A percentile compares a stretch with the other conserved stretches of the same genome.
Conservation (phyloP, 345 rosid species). For the Acer campestre region DNA sequence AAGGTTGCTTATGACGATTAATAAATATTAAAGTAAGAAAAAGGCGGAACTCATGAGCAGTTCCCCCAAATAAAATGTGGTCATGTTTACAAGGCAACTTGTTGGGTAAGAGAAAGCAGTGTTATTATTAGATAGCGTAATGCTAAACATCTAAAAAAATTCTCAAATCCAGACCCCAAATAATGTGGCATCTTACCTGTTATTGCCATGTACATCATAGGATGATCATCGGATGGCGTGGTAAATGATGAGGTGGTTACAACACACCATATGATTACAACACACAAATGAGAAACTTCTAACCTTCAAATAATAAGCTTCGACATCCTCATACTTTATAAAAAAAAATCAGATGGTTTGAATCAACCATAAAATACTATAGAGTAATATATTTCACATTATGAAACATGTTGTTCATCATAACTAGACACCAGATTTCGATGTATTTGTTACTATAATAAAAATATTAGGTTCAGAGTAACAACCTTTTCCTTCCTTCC, state of each 20-base stretch:
- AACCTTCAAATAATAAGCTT: too few relatives aligned
- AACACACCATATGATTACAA: too few relatives aligned
- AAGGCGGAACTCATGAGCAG: background rate
- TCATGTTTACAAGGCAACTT: background rate
- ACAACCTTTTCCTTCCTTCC: slow-evolving; percentile 86
- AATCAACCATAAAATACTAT: background rate
- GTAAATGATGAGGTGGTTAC: too few relatives aligned
- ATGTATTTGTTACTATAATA: background rate
- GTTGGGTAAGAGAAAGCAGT: background rate
- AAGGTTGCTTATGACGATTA: background rate
- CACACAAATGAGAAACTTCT: too few relatives aligned
- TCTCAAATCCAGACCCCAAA: background rate
- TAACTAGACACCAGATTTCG: background rate
- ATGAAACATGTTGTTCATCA: background rate
- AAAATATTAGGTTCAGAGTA: slow-evolving; percentile 25
- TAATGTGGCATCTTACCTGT: background rate
- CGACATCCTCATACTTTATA: too few relatives aligned
- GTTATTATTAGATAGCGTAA: background rate
- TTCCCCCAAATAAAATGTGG: background rate
- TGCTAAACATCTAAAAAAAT: background rate
- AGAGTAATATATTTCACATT: background rate
- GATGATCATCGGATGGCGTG: too few relatives aligned
- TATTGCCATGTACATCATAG: too few relatives aligned
- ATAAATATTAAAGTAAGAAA: background rate
- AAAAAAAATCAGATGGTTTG: background rate